Evolutionary conservation across 768 basidiomycete genomes (phyloP).

Genomic region (Lactifluus piperatus): DNA sequence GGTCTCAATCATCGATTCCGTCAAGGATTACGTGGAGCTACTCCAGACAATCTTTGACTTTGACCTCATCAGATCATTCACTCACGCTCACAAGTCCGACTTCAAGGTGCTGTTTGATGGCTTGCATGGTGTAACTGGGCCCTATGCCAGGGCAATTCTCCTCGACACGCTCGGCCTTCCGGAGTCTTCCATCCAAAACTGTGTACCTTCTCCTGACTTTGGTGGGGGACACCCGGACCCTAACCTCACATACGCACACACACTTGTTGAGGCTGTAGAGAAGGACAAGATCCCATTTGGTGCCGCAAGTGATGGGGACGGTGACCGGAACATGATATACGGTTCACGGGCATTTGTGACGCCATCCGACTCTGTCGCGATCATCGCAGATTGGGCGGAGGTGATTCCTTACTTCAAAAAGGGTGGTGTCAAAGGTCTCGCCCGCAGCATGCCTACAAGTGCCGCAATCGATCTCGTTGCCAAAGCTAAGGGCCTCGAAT

Average conservation of each 20-base stretch:
- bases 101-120: slow-evolving; percentile 94
- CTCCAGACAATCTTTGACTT: slow-evolving; percentile 93
- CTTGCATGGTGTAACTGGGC: slow-evolving; percentile 93
- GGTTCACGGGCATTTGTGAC: slow-evolving; percentile 97
- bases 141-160: slow-evolving; percentile 86
- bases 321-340: slow-evolving; percentile 99
- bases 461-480: slow-evolving; percentile 96
- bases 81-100: slow-evolving; percentile 55
- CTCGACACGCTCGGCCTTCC: slow-evolving; percentile 76
- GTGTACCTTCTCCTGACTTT: slow-evolving; percentile 87
- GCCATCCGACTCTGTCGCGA: slow-evolving; percentile 94
- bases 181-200: slow-evolving; percentile 80
- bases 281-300: slow-evolving; percentile 80
- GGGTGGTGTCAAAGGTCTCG: slow-evolving; percentile 89
- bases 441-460: slow-evolving; percentile 95
- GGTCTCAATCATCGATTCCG: slow-evolving; percentile 91
- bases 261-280: slow-evolving; percentile 90
- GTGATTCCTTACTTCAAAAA: slow-evolving; percentile 88
- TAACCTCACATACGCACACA: slow-evolving; percentile 94
- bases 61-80: slow-evolving; percentile 82
- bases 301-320: slow-evolving; percentile 95
- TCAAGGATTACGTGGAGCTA: slow-evolving; percentile 76
- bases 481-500: slow-evolving; percentile 84
- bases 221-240: slow-evolving; percentile 98
- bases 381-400: slow-evolving; percentile 96